phyloP scores from a whole-genome alignment of 2,329 filamentous ascomycete species.

The Paramyrothecium roridum region DNA sequence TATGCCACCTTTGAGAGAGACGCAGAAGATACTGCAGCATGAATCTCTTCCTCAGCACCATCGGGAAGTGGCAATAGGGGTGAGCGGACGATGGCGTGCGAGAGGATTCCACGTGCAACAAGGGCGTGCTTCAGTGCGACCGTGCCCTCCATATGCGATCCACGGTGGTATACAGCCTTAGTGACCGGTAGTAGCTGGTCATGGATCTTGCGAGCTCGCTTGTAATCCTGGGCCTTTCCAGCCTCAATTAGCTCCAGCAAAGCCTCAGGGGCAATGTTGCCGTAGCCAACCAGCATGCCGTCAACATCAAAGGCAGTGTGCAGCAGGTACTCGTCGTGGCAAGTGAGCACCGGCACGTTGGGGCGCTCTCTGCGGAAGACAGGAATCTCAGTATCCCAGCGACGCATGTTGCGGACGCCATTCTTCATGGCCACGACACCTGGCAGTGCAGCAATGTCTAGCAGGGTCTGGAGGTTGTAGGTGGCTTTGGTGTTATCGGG shows the following conservation, averaged over 20 bases:
- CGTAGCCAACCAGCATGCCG: constrained; percentile 52
- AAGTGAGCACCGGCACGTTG: constrained; percentile 46
- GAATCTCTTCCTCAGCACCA: constrained; percentile 40
- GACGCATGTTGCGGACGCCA: constrained; percentile 53
- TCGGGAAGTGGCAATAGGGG: constrained; percentile 40
- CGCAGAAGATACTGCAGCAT: constrained; percentile 30
- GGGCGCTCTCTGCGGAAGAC: constrained; percentile 46
- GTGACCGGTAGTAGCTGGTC: constrained; percentile 48
- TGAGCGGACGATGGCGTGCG: constrained; percentile 47
- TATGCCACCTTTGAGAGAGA: constrained; percentile 15
- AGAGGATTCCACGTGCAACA: constrained; percentile 45
- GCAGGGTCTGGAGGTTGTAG: constrained; percentile 47
- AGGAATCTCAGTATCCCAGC: constrained; percentile 54
- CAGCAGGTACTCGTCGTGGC: constrained; percentile 50
- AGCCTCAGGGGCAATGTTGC: constrained; percentile 48
- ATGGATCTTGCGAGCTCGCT: constrained; percentile 43
- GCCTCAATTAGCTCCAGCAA: constrained; percentile 47
- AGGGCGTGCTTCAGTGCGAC: constrained; percentile 49
- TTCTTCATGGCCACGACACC: constrained; percentile 56
- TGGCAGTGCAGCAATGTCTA: constrained; percentile 49
- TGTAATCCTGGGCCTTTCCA: constrained; percentile 46
- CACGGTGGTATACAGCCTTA: constrained; percentile 51
- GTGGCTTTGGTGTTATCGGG: constrained; percentile 51
- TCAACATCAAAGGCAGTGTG: constrained; percentile 51
- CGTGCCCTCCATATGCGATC: constrained; percentile 53